Conservation (phyloP, 371 early-diverging fungal genomes). For the Rhizopus arrhizus region DNA sequence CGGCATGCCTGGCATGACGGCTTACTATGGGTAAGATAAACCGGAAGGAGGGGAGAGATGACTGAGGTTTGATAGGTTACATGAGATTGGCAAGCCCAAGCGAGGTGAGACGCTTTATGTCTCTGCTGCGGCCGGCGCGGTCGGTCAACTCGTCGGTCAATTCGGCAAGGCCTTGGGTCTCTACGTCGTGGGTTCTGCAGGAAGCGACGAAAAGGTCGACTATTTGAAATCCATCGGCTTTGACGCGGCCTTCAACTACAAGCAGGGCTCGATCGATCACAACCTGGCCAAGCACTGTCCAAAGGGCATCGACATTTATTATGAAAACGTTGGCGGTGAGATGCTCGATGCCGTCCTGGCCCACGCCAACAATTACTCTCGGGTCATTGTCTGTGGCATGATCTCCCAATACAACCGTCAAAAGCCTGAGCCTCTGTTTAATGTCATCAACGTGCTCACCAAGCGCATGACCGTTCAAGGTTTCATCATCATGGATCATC, state of each 20-base stretch:
- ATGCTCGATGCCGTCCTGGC: slow-evolving; percentile 66
- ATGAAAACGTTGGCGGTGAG: slow-evolving; percentile 75
- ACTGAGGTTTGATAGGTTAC: slow-evolving; percentile 4
- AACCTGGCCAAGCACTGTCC: slow-evolving; percentile 57
- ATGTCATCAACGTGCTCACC: slow-evolving; percentile 36
- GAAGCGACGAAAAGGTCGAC: slow-evolving; percentile 77
- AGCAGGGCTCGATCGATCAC: slow-evolving; percentile 54
- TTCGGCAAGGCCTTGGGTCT: slow-evolving; percentile 71
- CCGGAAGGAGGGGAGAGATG: not conserved
- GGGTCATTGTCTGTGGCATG: slow-evolving; percentile 67
- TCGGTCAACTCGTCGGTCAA: slow-evolving; percentile 66
- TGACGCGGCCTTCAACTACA: slow-evolving; percentile 86
- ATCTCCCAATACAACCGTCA: slow-evolving; percentile 71
- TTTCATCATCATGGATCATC: slow-evolving; percentile 63
- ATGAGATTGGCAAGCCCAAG: slow-evolving; percentile 34
- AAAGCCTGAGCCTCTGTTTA: slow-evolving; percentile 32
- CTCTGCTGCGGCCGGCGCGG: slow-evolving; percentile 62
- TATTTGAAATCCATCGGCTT: slow-evolving; percentile 67
- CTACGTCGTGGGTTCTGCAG: slow-evolving; percentile 80
- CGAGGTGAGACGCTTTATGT: slow-evolving; percentile 56
- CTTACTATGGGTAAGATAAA: slow-evolving; percentile 38
- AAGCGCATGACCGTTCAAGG: slow-evolving; percentile 67
- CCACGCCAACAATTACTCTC: slow-evolving; percentile 55
- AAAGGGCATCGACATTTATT: slow-evolving; percentile 77
- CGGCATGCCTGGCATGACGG: slow-evolving; percentile 60